These are phyloP conservation scores for Penicillium sp. DNA, from an alignment of 2,329 filamentous ascomycete genomes.

Conservation along the genomic window DNA sequence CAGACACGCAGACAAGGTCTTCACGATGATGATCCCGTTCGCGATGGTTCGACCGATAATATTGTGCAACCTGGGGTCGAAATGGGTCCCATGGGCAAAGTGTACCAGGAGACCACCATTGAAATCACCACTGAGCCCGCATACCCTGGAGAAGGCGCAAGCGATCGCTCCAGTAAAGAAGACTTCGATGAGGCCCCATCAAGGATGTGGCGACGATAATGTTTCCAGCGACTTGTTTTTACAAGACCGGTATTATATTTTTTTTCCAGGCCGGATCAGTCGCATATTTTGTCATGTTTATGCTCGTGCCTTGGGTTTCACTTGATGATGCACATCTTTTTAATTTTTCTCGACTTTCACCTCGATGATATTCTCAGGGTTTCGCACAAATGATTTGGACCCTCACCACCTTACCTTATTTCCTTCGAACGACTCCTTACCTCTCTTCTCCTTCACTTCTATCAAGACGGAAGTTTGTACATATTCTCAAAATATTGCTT, in stretches of 20 bases:
- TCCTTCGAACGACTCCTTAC: background rate
- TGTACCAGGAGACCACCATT: slow-evolving; percentile 51
- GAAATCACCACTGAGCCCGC: slow-evolving; percentile 46
- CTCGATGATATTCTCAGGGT: background rate
- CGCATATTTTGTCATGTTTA: slow-evolving; percentile 1
- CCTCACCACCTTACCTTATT: background rate
- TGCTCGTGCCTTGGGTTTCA: background rate
- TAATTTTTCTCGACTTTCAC: background rate
- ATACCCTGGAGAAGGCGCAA: slow-evolving; percentile 29
- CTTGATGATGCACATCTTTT: background rate
- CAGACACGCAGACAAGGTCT: slow-evolving; percentile 21
- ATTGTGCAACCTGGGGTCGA: slow-evolving; percentile 44
- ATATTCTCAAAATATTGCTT: slow-evolving; percentile 11
- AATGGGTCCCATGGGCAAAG: slow-evolving; percentile 40
- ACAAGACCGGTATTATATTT: background rate
- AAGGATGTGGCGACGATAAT: slow-evolving; percentile 32
- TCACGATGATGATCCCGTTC: slow-evolving; percentile 35
- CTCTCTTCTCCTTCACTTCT: slow-evolving; percentile 1
- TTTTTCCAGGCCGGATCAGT: slow-evolving; percentile 1
- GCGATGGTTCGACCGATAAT: slow-evolving; percentile 52
- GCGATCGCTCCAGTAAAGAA: slow-evolving; percentile 35
- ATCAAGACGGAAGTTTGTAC: slow-evolving; percentile 18
- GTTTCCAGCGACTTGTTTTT: background rate
- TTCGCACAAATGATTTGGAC: background rate
- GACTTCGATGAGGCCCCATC: slow-evolving; percentile 22